Evolutionary conservation across 768 basidiomycete species (phyloP).

Genomic region (Tylopilus plumbeoviolaceoides): DNA sequence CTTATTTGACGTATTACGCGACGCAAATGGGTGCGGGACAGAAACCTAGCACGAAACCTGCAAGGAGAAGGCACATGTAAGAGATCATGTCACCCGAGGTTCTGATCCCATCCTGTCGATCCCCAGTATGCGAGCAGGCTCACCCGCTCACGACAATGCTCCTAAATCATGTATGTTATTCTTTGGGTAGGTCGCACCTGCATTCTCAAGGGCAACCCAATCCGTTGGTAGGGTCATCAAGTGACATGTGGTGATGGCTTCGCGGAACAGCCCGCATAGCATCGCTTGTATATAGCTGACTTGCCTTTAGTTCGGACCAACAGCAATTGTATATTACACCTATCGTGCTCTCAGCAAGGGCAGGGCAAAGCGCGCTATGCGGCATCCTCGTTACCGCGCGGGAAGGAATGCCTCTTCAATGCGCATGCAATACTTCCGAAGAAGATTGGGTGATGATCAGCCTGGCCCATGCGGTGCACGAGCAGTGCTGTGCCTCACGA

Average conservation of each 20-base stretch:
- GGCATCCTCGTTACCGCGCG: not conserved
- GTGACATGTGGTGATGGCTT: too few species aligned
- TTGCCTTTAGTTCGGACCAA: not conserved
- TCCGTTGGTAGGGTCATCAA: too few species aligned
- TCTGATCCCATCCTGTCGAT: not conserved
- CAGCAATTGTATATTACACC: too few species aligned
- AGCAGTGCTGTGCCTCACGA: not conserved
- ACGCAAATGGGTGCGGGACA: not conserved
- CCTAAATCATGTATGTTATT: too few species aligned
- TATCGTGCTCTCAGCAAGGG: not conserved
- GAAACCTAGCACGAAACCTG: not conserved
- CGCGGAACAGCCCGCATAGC: not conserved
- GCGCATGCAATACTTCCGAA: not conserved
- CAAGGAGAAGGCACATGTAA: not conserved
- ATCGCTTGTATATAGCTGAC: not conserved
- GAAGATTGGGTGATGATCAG: not conserved
- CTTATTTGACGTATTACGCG: too few species aligned
- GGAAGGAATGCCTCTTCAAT: not conserved
- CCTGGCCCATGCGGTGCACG: not conserved
- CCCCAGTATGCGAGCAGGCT: too few species aligned
- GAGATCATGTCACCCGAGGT: too few species aligned
- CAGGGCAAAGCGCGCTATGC: not conserved
- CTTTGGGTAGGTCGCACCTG: too few species aligned
- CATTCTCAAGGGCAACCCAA: too few species aligned
- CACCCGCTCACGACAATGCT: too few species aligned